Percentiles rank a stretch among this genome's conserved stretches.
Evolutionary conservation across 305 asterid species (phyloP).

Genomic region (Fraxinus latifolia): DNA sequence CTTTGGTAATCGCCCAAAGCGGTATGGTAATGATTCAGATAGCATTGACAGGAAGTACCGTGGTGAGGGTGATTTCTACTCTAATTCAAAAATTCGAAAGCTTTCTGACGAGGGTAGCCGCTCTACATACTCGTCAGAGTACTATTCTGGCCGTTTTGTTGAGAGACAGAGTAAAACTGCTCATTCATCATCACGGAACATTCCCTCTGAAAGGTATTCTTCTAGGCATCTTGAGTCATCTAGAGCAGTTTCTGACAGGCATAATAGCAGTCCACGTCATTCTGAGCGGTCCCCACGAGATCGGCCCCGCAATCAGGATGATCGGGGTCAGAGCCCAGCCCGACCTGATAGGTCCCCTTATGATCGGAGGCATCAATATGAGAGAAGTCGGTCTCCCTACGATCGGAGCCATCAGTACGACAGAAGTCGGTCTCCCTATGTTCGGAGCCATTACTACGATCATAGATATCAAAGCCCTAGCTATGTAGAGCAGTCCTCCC

Average conservation of each 20-base stretch:
- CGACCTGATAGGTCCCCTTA: slow-evolving; percentile 50
- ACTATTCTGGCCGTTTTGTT: slow-evolving; percentile 48
- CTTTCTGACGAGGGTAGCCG: slow-evolving; percentile 67
- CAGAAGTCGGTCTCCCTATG: slow-evolving; percentile 62
- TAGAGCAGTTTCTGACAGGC: slow-evolving; percentile 55
- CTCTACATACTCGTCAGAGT: slow-evolving; percentile 51
- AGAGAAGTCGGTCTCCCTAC: slow-evolving; percentile 62
- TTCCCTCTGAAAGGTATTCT: slow-evolving; percentile 68
- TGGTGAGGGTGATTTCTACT: slow-evolving; percentile 56
- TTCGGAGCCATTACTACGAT: slow-evolving; percentile 43
- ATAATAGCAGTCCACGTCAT: slow-evolving; percentile 70
- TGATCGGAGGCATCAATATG: slow-evolving; percentile 40
- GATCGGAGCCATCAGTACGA: slow-evolving; percentile 45
- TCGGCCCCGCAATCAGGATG: slow-evolving; percentile 61
- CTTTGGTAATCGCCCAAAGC: slow-evolving; percentile 57
- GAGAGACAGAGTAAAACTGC: slow-evolving; percentile 54
- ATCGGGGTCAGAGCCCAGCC: slow-evolving; percentile 68
- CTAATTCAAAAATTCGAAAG: slow-evolving; percentile 70
- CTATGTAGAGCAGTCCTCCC: slow-evolving; percentile 48
- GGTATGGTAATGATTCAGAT: slow-evolving; percentile 66
- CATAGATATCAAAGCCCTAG: slow-evolving; percentile 47
- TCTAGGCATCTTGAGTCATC: slow-evolving; percentile 71
- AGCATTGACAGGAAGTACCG: slow-evolving; percentile 56
- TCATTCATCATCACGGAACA: slow-evolving; percentile 46
- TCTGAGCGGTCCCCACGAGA: slow-evolving; percentile 80